Evolutionary conservation across 2,329 filamentous ascomycete genomes (phyloP).

Genomic region (Fonsecaea erecta): DNA sequence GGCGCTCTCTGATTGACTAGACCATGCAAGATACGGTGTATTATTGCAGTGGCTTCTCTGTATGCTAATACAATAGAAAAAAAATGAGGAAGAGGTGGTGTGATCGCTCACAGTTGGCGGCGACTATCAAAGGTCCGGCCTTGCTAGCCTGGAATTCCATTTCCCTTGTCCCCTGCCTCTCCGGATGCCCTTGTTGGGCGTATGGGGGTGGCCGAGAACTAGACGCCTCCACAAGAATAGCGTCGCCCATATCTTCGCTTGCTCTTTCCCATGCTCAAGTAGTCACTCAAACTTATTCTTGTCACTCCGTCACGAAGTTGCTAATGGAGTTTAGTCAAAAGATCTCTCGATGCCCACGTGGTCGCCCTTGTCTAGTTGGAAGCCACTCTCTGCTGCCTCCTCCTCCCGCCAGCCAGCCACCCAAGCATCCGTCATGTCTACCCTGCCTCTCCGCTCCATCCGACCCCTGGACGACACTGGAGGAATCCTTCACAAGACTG

Average conservation of each 20-base stretch:
- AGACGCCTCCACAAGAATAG: not conserved
- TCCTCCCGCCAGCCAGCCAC: not conserved
- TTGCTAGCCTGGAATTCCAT: not conserved
- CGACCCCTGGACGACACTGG: not conserved
- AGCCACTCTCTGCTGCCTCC: not conserved
- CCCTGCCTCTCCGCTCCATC: too few relatives aligned
- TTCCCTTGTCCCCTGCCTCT: not conserved
- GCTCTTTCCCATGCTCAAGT: not conserved
- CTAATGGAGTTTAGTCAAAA: not conserved
- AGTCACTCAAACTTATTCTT: not conserved
- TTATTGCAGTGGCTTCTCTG: not conserved
- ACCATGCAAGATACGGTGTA: not conserved
- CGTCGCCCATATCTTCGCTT: not conserved
- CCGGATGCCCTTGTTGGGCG: not conserved
- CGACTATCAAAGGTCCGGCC: not conserved
- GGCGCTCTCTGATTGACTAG: not conserved
- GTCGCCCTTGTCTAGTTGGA: not conserved
- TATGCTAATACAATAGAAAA: not conserved
- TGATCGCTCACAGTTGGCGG: not conserved
- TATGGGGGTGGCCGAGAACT: not conserved
- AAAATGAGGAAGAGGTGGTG: not conserved
- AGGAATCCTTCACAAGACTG: not conserved
- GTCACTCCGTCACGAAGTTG: not conserved
- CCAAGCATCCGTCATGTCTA: not conserved
- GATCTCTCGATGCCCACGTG: conserved; percentile 1